phyloP scores from a whole-genome alignment of 768 basidiomycete species.

The Russula ochroleuca region DNA sequence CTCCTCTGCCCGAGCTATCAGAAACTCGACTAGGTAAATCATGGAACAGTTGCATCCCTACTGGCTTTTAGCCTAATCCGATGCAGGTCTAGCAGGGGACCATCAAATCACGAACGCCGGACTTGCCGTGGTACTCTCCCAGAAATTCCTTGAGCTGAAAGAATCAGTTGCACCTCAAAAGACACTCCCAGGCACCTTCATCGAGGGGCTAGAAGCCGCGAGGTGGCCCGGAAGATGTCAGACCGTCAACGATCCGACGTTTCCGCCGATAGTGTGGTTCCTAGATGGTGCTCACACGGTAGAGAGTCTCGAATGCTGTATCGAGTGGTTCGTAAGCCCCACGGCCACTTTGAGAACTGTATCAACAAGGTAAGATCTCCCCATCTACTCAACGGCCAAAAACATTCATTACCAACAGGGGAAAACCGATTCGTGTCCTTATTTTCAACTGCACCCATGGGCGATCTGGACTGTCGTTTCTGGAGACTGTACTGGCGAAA shows the following conservation, averaged over 20 bases:
- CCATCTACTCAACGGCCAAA: neutral
- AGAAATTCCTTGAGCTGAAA: constrained; percentile 51
- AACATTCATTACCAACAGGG: constrained; percentile 25
- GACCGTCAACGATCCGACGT: constrained; percentile 58
- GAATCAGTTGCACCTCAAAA: constrained; percentile 32
- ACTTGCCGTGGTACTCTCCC: constrained; percentile 73
- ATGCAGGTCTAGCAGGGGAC: constrained; percentile 69
- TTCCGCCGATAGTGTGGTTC: constrained; percentile 67
- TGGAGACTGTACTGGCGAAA: constrained; percentile 54
- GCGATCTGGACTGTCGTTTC: constrained; percentile 71
- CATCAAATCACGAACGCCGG: constrained; percentile 89
- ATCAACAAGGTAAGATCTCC: constrained; percentile 9
- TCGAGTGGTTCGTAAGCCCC: constrained; percentile 80
- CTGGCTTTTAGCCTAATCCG: constrained; percentile 14
- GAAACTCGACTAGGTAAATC: constrained; percentile 57
- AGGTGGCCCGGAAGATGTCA: constrained; percentile 97
- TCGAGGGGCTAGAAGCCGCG: constrained; percentile 60
- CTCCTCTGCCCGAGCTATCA: constrained; percentile 47
- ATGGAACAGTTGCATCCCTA: neutral
- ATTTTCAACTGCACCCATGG: constrained; percentile 96
- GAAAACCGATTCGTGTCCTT: constrained; percentile 49
- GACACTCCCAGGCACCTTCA: constrained; percentile 49
- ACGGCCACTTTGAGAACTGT: constrained; percentile 44
- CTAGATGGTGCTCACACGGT: constrained; percentile 94
- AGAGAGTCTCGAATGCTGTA: constrained; percentile 84